Evolutionary conservation across 345 rosid genomes (phyloP), one percentile per base, ranked within the genome.

Genomic region (Carallia pectinifolia): DNA sequence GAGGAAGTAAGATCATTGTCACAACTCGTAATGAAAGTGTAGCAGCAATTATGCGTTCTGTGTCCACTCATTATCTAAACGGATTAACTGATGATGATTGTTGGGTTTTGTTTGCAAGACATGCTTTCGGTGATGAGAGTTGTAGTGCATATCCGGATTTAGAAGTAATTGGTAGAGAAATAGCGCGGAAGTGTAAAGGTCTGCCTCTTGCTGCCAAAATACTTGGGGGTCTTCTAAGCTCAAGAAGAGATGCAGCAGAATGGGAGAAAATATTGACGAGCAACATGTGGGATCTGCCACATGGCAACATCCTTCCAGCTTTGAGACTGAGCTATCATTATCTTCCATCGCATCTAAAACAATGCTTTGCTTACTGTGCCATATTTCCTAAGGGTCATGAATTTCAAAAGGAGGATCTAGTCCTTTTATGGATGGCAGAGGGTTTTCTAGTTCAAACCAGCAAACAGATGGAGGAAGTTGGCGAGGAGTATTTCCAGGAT

Each of bases 281-380:
- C 8, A 6, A 38, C 16, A 2, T 68, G 17, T 58, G 56, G 61
- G 29, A 58, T 23, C 1, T 58, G 16, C 1, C 55, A 1, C 27
- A 17, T 38, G 64, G 58, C 7, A 5, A 30, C 7, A 40, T 68
- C 29, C 71, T 68, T 56, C 64, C 63, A 13, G 62, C 47, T 38
- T 10, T 67, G 27, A 58, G 38, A 58, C 62, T 77, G 63, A 77
- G 76, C 30, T 77, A 77, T 2, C 37, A 53, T 59, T 44, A 72
- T 53, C 81, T 77, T 12, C 77, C 77, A 48, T 44, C 81, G 0
- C 79, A 74, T 13, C 40, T 68, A 18, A 68, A 68, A 6, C 56
- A 17, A 15, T 58, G 71, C 31, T 58, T 68, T 58, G 56, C 71
- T 4, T 40, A 40, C 30, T 68, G 71, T 44, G 38, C 64, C 0